Evolutionary conservation across 805 yeast genomes (phyloP), one percentile per base, ranked within the genome.

Genomic region (Nakazawaea ishiwadae): DNA sequence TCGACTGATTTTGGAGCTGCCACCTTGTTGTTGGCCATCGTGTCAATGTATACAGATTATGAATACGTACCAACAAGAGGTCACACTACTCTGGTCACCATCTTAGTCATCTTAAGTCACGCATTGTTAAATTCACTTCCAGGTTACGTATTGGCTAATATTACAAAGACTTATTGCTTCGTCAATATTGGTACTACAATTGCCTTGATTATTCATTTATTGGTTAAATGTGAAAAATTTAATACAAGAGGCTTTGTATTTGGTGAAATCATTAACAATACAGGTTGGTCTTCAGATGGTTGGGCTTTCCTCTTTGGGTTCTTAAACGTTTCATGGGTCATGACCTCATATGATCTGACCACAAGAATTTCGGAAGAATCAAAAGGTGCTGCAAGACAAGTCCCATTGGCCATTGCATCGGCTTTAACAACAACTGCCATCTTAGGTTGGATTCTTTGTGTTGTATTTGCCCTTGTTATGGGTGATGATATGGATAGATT

Each of bases 291-390:
- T 18, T 53, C 61, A 4, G 61, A 64, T 35, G 82, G 81, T 4
- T 77, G 79, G 73, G 70, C 80, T 4, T 77, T 76, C 54, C 53
- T 77, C 51, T 72, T 72, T 44, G 71, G 76, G n/a, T 74, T 75
- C 69, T 63, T 72, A 56, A 77, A 77, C 30, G 76, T 72, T 14
- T 67, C 77, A 31, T 75, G 81, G 80, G 77, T 77, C 44, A 74
- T 74, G 66, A 77, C 79, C 20, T 69, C 75, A 23, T 75, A 74
- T 51, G 80, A 75, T 55, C 73, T 78, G 19, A 69, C 75, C 27
- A 68, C 75, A 35, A 73, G 76, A 59, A 71, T 75, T 68, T 63
- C 76, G 4, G 81, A 75, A 53, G 79, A 75, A 52, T 71, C 77
- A 44, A 63, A 66, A 42, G 66, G 71, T 45, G 82, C 85, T 15